These are phyloP conservation scores for Tolypocladium paradoxum DNA, from an alignment of 2,329 filamentous ascomycete species.

Conservation along the genomic window DNA sequence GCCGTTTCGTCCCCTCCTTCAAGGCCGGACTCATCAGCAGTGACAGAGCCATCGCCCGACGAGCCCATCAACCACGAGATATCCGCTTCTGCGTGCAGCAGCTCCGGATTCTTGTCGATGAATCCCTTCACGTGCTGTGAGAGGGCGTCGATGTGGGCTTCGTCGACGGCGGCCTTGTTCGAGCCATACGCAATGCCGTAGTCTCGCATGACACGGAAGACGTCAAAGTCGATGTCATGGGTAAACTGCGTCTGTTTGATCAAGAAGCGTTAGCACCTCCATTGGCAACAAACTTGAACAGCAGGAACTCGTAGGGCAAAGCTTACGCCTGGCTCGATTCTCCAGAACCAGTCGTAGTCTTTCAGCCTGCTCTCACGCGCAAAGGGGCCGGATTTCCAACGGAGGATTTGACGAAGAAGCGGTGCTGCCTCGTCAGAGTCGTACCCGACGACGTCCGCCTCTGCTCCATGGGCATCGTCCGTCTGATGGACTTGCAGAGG, in stretches of 20 bases:
- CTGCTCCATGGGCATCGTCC: background rate
- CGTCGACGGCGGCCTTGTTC: constrained; percentile 37
- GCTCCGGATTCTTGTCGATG: constrained; percentile 29
- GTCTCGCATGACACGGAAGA: constrained; percentile 78
- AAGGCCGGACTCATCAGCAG: background rate
- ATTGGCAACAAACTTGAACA: background rate
- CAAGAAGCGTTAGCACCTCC: constrained; percentile 1
- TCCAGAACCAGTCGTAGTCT: constrained; percentile 49
- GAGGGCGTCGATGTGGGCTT: constrained; percentile 29
- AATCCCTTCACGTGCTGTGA: constrained; percentile 36
- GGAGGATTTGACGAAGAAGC: constrained; percentile 63
- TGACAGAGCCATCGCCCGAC: background rate
- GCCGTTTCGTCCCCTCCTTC: background rate
- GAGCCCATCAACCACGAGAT: constrained; percentile 33
- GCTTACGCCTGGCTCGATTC: constrained; percentile 48
- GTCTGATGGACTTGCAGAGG: background rate
- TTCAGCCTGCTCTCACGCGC: constrained; percentile 64
- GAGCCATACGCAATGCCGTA: constrained; percentile 71
- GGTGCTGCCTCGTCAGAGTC: constrained; percentile 21
- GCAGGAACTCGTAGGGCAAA: background rate
- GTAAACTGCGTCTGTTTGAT: constrained; percentile 37
- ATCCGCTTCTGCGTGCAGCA: constrained; percentile 36
- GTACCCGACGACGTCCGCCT: background rate
- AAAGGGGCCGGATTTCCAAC: constrained; percentile 77
- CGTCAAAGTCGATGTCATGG: constrained; percentile 65